Evolutionary conservation across 805 yeast genomes (phyloP), one percentile per base, ranked within the genome.

Genomic region (Maudiozyma pseudohumilis): DNA sequence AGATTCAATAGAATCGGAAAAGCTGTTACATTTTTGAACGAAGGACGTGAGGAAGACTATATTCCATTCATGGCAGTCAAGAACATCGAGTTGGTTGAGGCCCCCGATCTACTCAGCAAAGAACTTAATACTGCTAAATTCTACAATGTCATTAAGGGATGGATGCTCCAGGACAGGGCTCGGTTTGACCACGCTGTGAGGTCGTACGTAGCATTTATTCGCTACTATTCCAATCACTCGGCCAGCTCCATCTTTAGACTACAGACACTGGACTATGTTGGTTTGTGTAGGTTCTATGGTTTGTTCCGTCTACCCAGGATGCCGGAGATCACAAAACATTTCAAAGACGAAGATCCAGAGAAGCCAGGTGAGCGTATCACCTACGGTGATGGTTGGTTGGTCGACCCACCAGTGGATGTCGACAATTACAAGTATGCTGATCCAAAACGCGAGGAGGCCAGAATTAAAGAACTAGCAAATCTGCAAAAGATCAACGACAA

Each of bases 221-320:
- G 82, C 40, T 83, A 83, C 54, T 92, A 92, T 55, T 74, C 87
- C 11, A 88, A 87, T 54, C 99, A 92, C 60, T 61, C 80, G 10
- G 94, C 96, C 0, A 65, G 80, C 5, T 87, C 96, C 0, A 89
- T 92, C 13, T 92, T 92, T 64, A 67, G 97, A 44, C 49, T 84
- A 18, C 72, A 72, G 35, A 60, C 75, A 6, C 60, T 92, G 39
- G 94, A 89, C 55, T 81, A 81, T 48, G 55, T 77, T 19, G 81
- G 79, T 0, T 45, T 82, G 6, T 95, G 92, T 1, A 70, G 66
- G 45, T 68, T 83, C 64, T 87, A 82, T 57, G 95, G 96, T 1
- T 59, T 92, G 2, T 60, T 84, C 30, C 69, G 96, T 47, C 61
- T 89, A 41, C 99, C 99, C 7, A 75, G 78, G 48, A 92, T 94